Evolutionary conservation across 192 early-diverging fungal species (phyloP).

Genomic region (Backusella tarrabulga): DNA sequence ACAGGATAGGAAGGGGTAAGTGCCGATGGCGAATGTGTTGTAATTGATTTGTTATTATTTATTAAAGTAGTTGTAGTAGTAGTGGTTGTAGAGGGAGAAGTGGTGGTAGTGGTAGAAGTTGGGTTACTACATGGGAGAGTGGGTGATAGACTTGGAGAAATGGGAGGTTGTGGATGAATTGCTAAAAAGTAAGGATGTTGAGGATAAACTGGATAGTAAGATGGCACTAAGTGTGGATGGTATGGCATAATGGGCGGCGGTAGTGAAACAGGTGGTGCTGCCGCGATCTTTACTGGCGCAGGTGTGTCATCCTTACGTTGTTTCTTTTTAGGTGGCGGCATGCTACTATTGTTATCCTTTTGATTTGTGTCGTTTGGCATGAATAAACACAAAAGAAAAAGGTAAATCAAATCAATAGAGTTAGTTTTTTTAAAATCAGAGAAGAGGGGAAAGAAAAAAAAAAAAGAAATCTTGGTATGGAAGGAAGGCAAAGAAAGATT

Average conservation of each 20-base stretch:
- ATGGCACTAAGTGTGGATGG: slow-evolving; percentile 11
- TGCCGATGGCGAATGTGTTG: neutral
- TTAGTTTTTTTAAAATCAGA: neutral
- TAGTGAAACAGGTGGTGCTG: slow-evolving; percentile 5
- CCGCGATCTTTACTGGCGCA: neutral
- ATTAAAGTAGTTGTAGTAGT: neutral
- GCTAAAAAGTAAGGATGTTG: slow-evolving; percentile 17
- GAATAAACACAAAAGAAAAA: neutral
- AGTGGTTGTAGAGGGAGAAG: neutral
- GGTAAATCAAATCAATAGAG: neutral
- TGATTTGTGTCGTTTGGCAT: neutral
- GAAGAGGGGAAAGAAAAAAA: neutral
- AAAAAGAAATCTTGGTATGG: neutral
- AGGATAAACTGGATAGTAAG: slow-evolving; percentile 21
- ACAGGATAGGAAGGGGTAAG: neutral
- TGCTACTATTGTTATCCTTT: neutral
- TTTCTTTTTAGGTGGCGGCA: slow-evolving; percentile 10
- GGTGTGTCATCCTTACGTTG: neutral
- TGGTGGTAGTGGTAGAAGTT: neutral
- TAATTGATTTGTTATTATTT: neutral
- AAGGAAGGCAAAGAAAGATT: neutral
- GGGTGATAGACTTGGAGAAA: slow-evolving; percentile 11
- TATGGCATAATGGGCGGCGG: slow-evolving; percentile 18
- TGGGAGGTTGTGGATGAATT: slow-evolving; percentile 8
- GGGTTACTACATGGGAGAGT: neutral